Evolutionary conservation across 208 protist species (phyloP).

Genomic region (Leishmania gerbilli): DNA sequence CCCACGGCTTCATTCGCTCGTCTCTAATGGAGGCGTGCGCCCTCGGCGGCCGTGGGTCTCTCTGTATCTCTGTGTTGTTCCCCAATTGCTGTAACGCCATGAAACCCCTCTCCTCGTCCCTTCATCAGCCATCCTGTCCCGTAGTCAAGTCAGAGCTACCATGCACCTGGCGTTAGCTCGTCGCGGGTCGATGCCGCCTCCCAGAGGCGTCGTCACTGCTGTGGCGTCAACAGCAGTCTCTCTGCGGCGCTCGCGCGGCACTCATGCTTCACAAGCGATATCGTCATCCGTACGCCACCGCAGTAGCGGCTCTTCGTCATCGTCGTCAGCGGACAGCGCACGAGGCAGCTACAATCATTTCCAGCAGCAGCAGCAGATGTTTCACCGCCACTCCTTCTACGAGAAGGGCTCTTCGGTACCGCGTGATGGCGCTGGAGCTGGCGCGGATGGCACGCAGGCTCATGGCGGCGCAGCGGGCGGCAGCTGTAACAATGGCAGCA

Average conservation of each 20-base stretch:
- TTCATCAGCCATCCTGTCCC: neutral
- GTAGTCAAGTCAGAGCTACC: neutral
- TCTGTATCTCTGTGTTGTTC: neutral
- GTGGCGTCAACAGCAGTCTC: neutral
- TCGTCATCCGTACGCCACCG: neutral
- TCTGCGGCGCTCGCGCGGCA: neutral
- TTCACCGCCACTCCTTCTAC: conserved; percentile 54
- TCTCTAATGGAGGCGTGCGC: neutral
- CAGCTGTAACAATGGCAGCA: neutral
- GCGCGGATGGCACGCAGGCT: neutral
- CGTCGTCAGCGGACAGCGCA: neutral
- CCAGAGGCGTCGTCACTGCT: neutral
- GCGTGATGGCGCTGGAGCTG: neutral
- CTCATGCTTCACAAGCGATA: neutral
- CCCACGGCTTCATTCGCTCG: neutral
- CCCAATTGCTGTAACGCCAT: neutral
- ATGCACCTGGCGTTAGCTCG: neutral
- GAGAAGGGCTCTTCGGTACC: conserved; percentile 39
- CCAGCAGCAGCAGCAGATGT: conserved; percentile 33
- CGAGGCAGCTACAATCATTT: conserved; percentile 37
- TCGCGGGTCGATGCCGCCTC: neutral
- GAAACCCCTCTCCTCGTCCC: neutral
- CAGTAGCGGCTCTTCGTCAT: neutral
- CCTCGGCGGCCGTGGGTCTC: neutral
- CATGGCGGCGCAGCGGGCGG: neutral